A percentile compares a stretch with the other conserved stretches of the same genome.
phyloP scores from a whole-genome alignment of 2,329 filamentous ascomycete genomes.

The Diaporthe nobilis region DNA sequence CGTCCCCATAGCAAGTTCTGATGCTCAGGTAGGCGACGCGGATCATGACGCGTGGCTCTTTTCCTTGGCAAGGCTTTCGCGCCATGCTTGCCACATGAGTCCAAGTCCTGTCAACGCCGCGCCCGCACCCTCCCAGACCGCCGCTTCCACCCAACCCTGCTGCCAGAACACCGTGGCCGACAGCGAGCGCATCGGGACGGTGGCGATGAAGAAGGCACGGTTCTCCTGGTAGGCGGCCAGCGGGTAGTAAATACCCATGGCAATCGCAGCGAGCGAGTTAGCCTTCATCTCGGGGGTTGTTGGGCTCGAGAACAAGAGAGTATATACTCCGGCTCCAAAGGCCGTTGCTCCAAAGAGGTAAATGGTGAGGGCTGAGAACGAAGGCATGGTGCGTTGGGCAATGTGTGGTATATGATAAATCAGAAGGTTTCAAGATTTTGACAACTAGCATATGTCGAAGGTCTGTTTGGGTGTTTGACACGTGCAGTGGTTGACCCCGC shows the following conservation, averaged over 20 bases:
- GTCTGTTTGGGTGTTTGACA: no score
- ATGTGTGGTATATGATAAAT: neutral
- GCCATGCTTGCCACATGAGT: constrained; percentile 28
- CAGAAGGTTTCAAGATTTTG: neutral
- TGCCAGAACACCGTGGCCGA: constrained; percentile 49
- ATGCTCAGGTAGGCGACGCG: neutral
- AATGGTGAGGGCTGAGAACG: constrained; percentile 21
- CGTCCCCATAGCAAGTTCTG: neutral
- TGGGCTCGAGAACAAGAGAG: neutral
- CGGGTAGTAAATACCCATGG: constrained; percentile 52
- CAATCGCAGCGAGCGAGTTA: constrained; percentile 47
- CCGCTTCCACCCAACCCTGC: constrained; percentile 48
- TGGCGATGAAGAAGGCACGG: constrained; percentile 48
- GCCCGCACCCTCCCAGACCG: constrained; percentile 50
- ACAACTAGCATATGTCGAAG: no score
- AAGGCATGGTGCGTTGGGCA: constrained; percentile 19
- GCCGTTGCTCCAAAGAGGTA: constrained; percentile 24
- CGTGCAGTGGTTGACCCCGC: no score
- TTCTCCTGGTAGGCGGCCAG: constrained; percentile 52
- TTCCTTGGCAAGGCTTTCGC: neutral
- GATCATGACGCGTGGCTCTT: constrained; percentile 15
- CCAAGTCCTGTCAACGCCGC: constrained; percentile 43
- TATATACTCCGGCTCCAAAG: constrained; percentile 20
- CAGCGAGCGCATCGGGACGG: constrained; percentile 50
- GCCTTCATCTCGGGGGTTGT: constrained; percentile 26